phyloP scores from a whole-genome alignment of 805 yeast genomes.

The Aciculoconidium aculeatum region DNA sequence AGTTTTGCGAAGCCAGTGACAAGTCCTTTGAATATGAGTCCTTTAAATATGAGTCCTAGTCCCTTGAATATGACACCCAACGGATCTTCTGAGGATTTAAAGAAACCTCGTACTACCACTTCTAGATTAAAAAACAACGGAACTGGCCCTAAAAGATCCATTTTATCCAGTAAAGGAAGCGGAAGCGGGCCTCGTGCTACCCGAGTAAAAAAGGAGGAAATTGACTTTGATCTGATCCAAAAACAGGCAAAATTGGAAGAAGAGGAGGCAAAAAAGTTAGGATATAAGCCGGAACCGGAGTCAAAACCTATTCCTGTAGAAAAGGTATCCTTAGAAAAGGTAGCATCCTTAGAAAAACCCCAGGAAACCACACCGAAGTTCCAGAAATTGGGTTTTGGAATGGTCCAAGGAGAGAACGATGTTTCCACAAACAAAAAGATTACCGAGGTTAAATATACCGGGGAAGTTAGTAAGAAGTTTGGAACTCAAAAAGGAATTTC shows the following conservation, averaged over 20 bases:
- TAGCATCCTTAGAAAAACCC: constrained; percentile 11
- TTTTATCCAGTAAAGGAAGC: constrained; percentile 46
- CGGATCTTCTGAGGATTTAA: constrained; percentile 31
- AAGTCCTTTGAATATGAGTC: too few species aligned
- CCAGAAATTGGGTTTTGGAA: constrained; percentile 87
- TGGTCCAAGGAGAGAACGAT: constrained; percentile 62
- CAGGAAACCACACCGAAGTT: constrained; percentile 58
- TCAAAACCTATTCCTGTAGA: constrained; percentile 1
- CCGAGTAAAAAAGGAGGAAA: constrained; percentile 48
- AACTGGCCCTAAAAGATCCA: constrained; percentile 23
- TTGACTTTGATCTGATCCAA: constrained; percentile 58
- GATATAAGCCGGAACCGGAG: constrained; percentile 38
- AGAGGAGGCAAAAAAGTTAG: constrained; percentile 54
- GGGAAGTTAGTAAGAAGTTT: constrained; percentile 69
- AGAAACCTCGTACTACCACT: constrained; percentile 14
- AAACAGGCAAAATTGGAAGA: constrained; percentile 80
- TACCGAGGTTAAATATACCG: constrained; percentile 60
- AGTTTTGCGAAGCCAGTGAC: constrained; percentile 82
- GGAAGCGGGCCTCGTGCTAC: constrained; percentile 51
- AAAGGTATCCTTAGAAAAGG: constrained; percentile 5
- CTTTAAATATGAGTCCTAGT: constrained; percentile 31
- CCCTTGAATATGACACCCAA: constrained; percentile 45
- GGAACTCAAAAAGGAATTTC: constrained; percentile 93
- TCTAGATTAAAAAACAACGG: constrained; percentile 18
- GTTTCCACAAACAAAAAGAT: constrained; percentile 40